These are phyloP conservation scores for Piromyces finnis DNA, from an alignment of 192 early-diverging fungal species.

Conservation along the genomic window DNA sequence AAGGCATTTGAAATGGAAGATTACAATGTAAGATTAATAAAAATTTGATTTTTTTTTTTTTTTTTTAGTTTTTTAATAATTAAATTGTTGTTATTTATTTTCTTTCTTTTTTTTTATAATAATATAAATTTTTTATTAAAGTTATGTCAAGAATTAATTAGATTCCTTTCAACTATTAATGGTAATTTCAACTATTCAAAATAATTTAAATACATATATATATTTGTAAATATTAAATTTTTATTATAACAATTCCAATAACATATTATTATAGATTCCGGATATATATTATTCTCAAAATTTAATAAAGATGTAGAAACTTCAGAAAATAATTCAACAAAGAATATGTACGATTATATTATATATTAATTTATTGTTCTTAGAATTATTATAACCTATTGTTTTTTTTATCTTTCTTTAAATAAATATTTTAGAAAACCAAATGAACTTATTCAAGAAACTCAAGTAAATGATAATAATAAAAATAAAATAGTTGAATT, in stretches of 20 bases:
- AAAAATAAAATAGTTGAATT: not conserved
- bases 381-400: too few species aligned
- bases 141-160: slow-evolving; percentile 57
- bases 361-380: too few species aligned
- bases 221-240: too few species aligned
- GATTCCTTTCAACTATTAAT: slow-evolving; percentile 62
- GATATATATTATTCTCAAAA: not conserved
- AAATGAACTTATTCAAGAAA: too few species aligned
- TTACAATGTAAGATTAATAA: slow-evolving; percentile 34
- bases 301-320: not conserved
- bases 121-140: too few species aligned
- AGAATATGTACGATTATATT: not conserved
- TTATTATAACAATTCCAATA: too few species aligned
- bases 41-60: not conserved
- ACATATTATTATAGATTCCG: not conserved
- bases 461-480: not conserved
- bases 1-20: slow-evolving; percentile 54
- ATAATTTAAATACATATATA: too few species aligned
- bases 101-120: not conserved
- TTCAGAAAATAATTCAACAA: not conserved
- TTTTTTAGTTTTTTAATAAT: not conserved
- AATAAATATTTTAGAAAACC: too few species aligned
- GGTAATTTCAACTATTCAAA: slow-evolving; percentile 9
- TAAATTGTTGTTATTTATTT: not conserved
- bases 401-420: too few species aligned